phyloP scores from a whole-genome alignment of 116 monocot genomes.

The Posidonia oceanica region DNA sequence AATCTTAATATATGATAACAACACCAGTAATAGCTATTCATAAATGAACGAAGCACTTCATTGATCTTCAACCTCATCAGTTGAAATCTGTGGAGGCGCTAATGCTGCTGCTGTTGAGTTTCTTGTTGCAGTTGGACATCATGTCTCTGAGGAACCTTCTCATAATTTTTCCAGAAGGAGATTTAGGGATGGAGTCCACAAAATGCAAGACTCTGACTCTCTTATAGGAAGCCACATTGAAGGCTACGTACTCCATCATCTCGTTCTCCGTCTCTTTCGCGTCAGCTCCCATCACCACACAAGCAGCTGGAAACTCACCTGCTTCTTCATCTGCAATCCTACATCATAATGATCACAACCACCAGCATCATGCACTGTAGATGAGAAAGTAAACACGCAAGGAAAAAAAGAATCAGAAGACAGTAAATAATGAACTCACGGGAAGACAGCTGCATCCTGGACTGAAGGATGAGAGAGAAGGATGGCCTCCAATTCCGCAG shows the following conservation, averaged over 20 bases:
- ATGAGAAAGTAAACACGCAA: too few relatives aligned
- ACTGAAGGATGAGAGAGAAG: slow-evolving; percentile 74
- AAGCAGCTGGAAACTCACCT: slow-evolving; percentile 77
- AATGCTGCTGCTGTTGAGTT: neutral
- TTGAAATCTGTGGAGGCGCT: neutral
- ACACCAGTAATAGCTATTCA: too few relatives aligned
- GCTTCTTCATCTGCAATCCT: slow-evolving; percentile 70
- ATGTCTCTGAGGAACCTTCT: slow-evolving; percentile 55
- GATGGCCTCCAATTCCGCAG: slow-evolving; percentile 80
- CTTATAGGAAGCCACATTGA: slow-evolving; percentile 84
- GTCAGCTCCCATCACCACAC: slow-evolving; percentile 39
- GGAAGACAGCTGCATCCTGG: slow-evolving; percentile 69
- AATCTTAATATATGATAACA: too few relatives aligned
- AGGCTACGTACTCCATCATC: slow-evolving; percentile 44
- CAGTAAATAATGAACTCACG: slow-evolving; percentile 14
- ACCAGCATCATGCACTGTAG: too few relatives aligned
- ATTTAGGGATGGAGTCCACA: slow-evolving; percentile 61
- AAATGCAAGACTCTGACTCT: slow-evolving; percentile 49
- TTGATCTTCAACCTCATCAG: neutral
- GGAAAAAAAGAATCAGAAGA: neutral
- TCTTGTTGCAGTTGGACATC: neutral
- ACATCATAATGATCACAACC: neutral
- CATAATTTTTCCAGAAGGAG: slow-evolving; percentile 73
- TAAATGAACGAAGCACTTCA: too few relatives aligned
- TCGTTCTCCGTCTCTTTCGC: slow-evolving; percentile 57